A percentile compares a stretch with the other conserved stretches of the same genome.
Evolutionary conservation across 2,329 filamentous ascomycete genomes (phyloP).

Genomic region (Neopestalotiopsis sp.): DNA sequence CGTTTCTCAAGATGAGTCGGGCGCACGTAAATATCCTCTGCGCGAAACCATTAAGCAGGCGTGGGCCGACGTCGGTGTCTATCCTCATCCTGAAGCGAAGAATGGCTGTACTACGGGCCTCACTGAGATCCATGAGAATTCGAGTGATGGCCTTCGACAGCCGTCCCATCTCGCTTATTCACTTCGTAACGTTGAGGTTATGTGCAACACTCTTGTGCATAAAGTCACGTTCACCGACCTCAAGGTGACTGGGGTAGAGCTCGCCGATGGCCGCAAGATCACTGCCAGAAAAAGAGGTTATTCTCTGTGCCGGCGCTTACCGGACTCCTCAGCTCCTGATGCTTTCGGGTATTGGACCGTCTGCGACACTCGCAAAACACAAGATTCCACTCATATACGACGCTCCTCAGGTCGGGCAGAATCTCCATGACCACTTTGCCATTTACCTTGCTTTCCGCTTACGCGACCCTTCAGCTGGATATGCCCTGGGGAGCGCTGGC

Average conservation of each 20-base stretch:
- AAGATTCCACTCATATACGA: constrained; percentile 36
- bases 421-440: constrained; percentile 28
- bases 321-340: constrained; percentile 34
- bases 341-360: constrained; percentile 36
- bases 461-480: constrained; percentile 31
- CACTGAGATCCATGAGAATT: constrained; percentile 34
- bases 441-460: constrained; percentile 28
- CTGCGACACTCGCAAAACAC: constrained; percentile 31
- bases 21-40: constrained; percentile 44
- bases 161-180: constrained; percentile 28
- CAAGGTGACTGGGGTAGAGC: constrained; percentile 47
- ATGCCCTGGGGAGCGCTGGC: constrained; percentile 28
- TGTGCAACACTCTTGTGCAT: constrained; percentile 27
- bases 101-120: constrained; percentile 38
- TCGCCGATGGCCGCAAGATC: constrained; percentile 28
- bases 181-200: constrained; percentile 25
- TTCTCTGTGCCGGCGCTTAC: constrained; percentile 32
- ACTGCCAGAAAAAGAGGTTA: constrained; percentile 31
- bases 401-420: constrained; percentile 29
- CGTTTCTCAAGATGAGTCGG: constrained; percentile 28
- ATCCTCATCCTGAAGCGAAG: constrained; percentile 33
- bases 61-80: constrained; percentile 47
- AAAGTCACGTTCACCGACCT: constrained; percentile 16
- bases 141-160: constrained; percentile 25
- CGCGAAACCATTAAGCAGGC: constrained; percentile 39